Percentiles rank a stretch among this genome's conserved stretches.
Conservation (phyloP, 192 early-diverging fungal genomes). For the Physocladia obscura region DNA sequence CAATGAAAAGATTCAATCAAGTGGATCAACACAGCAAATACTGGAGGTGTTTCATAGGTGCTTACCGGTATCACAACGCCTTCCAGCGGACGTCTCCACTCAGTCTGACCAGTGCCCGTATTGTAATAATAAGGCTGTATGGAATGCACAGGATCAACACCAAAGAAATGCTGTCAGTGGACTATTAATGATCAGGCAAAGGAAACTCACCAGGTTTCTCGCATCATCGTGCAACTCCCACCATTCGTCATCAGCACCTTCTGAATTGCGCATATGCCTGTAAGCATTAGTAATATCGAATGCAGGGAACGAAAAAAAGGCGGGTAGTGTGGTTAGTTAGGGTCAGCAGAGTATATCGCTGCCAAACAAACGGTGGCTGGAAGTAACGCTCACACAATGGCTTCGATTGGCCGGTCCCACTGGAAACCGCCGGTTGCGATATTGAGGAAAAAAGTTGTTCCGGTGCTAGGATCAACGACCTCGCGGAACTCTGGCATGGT, state of each 20-base stretch:
- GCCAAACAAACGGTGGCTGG: not conserved
- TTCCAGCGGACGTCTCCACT: conserved; percentile 78
- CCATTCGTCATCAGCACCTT: conserved; percentile 86
- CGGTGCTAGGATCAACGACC: conserved; percentile 51
- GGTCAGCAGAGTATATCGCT: not conserved
- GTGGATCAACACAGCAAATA: not conserved
- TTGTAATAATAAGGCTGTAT: conserved; percentile 87
- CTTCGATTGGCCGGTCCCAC: conserved; percentile 63
- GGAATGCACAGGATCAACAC: not conserved
- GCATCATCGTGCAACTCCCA: conserved; percentile 94
- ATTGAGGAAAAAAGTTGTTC: conserved; percentile 54
- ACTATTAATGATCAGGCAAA: too few relatives aligned
- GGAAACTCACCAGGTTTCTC: conserved; percentile 56
- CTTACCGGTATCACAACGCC: conserved; percentile 75
- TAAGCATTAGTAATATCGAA: not conserved
- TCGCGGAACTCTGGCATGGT: conserved; percentile 13
- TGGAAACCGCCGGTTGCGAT: conserved; percentile 78
- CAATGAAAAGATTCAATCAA: not conserved
- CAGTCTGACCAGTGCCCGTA: conserved; percentile 78
- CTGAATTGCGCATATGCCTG: conserved; percentile 54
- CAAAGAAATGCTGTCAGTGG: not conserved
- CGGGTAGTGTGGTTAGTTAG: not conserved
- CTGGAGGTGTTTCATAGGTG: not conserved
- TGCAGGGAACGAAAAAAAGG: not conserved
- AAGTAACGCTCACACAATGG: conserved; percentile 61